Conservation (phyloP, 1,139 yeast species). For the Suhomyces bolitotheri region DNA sequence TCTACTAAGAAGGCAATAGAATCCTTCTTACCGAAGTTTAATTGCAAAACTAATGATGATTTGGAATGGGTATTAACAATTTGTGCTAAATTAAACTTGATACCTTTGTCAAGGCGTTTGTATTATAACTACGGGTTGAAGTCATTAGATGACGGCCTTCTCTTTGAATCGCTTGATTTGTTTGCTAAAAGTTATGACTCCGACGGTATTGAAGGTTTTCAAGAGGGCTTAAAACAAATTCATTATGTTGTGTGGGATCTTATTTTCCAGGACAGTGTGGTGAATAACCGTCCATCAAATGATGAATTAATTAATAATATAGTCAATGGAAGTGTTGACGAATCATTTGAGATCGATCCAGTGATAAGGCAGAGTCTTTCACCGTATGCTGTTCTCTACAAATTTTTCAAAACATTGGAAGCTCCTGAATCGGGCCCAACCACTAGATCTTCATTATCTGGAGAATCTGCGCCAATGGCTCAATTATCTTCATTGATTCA, state of each 20-base stretch:
- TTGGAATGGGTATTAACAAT: conserved; percentile 75
- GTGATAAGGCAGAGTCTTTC: conserved; percentile 65
- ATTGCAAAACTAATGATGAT: conserved; percentile 68
- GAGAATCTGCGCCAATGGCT: conserved; percentile 16
- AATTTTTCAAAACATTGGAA: conserved; percentile 41
- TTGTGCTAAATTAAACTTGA: conserved; percentile 45
- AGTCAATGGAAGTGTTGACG: conserved; percentile 41
- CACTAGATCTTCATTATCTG: conserved; percentile 4
- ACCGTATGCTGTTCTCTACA: conserved; percentile 68
- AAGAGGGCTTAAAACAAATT: conserved; percentile 38
- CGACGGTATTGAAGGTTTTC: conserved; percentile 17
- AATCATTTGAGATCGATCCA: conserved; percentile 46
- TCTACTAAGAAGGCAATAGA: conserved; percentile 51
- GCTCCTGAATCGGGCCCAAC: conserved; percentile 19
- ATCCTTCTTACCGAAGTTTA: conserved; percentile 59
- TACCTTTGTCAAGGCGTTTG: conserved; percentile 54
- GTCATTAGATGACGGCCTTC: conserved; percentile 46
- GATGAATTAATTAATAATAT: conserved; percentile 58
- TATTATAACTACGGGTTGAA: conserved; percentile 44
- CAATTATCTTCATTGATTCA: conserved; percentile 46
- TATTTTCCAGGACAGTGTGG: conserved; percentile 60
- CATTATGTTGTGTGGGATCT: conserved; percentile 47
- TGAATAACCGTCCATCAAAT: conserved; percentile 53
- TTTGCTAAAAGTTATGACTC: conserved; percentile 67
- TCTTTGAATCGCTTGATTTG: conserved; percentile 66